Base-by-base conservation (phyloP, 164 flowering plant species). In the Brasenia schreberi region DNA sequence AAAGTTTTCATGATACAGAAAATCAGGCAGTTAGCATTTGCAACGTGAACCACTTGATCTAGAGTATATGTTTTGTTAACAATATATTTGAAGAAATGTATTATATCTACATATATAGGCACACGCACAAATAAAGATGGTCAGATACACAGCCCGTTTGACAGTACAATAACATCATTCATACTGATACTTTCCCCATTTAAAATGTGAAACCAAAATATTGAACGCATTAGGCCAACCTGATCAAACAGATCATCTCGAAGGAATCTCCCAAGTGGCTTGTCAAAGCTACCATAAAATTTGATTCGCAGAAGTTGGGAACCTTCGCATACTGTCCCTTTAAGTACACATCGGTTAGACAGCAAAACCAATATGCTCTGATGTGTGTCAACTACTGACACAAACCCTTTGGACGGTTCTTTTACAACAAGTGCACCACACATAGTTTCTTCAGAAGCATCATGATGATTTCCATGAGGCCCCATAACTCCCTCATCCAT, bases 191-290 rank as follows among this genome's bases (percentile, higher is more conserved):
- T 33, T 33, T 33, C 39, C 39, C 39, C 39, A 33, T 33, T 33
- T 33, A 33, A 33, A 33, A 33, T 33, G 39, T 33, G 39, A 43
- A 3, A 59, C 5, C 42, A 2, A 14, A 16, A 58, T n/a, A 19
- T 64, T 42, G 59, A 18, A 45, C 61, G 33, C 17, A 64, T 58
- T 59, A 19, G 65, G 12, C 63, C 67, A 64, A 90, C 98, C 96
- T 87, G 87, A 79, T 82, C 86, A 79, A 93, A 90, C 66, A 93
- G 80, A 71, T 90, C 90, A 77, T 88, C 88, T 44, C 74, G 85
- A 71, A 93, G 90, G 80, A 81, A 88, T 76, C 84, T 83, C 65
- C 98, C 98, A 16, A 93, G 87, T 66, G 98, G 98, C 78, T 88
- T 93, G 75, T 93, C 98, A 77, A 83, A 88, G 69, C 78, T 80